A percentile compares a stretch with the other conserved stretches of the same genome.
phyloP scores from a whole-genome alignment of 768 basidiomycete species.

The Boletus fagicola region DNA sequence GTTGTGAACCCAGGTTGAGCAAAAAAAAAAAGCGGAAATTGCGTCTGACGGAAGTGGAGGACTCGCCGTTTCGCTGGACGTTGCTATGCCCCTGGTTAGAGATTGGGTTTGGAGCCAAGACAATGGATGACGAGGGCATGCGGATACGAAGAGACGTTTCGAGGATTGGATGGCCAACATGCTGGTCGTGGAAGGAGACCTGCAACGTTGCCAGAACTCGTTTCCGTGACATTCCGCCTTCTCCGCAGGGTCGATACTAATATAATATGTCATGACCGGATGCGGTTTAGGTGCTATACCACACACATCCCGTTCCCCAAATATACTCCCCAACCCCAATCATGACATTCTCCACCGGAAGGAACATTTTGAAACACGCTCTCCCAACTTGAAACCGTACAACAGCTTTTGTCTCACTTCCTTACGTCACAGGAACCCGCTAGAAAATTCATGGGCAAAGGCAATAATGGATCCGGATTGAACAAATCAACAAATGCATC shows the following conservation, averaged over 20 bases:
- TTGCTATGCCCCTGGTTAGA: slow-evolving; percentile 18
- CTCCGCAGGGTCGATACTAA: slow-evolving; percentile 2
- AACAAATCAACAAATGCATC: too few relatives aligned
- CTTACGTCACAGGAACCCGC: neutral
- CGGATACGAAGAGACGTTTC: neutral
- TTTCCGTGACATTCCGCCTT: slow-evolving; percentile 7
- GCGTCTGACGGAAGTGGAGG: neutral
- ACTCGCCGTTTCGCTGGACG: slow-evolving; percentile 22
- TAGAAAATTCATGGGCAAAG: neutral
- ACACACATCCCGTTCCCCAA: too few relatives aligned
- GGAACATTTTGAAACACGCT: slow-evolving; percentile 1
- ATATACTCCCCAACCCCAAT: too few relatives aligned
- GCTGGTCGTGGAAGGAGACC: slow-evolving; percentile 4
- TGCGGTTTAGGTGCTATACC: too few relatives aligned
- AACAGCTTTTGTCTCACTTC: neutral
- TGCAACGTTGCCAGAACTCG: neutral
- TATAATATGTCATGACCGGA: neutral
- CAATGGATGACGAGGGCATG: neutral
- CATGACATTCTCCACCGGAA: neutral
- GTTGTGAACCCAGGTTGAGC: neutral
- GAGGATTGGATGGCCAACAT: slow-evolving; percentile 5
- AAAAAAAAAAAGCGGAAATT: neutral
- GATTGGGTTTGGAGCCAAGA: neutral
- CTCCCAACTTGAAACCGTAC: slow-evolving; percentile 1
- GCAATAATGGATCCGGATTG: too few relatives aligned